Conservation (phyloP, 169 alveolate genomes). For the Besnoitia besnoiti region DNA sequence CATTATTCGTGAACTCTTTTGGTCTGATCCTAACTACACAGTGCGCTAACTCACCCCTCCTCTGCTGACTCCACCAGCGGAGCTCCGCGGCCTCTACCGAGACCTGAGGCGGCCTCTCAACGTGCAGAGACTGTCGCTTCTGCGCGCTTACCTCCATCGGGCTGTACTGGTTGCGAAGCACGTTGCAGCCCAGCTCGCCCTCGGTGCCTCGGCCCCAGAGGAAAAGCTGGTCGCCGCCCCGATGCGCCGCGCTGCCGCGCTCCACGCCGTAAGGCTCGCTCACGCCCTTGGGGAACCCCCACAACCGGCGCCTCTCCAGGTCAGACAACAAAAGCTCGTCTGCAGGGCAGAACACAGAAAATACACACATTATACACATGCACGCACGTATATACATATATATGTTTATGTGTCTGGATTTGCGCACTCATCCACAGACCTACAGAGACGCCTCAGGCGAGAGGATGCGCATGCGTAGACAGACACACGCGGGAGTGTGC, state of each 20-base stretch:
- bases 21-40: no score
- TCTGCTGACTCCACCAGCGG: no score
- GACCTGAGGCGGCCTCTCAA: background rate
- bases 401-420: no score
- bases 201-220: conserved; percentile 12
- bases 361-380: background rate
- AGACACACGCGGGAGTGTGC: no score
- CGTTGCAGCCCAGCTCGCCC: background rate
- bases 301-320: background rate
- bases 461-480: no score
- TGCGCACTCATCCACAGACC: no score
- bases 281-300: background rate
- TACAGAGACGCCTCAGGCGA: no score
- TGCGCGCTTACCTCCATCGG: background rate
- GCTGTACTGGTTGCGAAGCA: background rate
- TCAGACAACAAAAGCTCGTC: background rate
- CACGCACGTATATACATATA: background rate
- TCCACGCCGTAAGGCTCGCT: background rate
- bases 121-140: background rate
- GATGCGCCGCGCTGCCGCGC: conserved; percentile 10
- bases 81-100: no score
- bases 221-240: conserved; percentile 25
- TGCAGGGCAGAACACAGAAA: background rate
- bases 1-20: no score
- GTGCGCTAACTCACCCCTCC: no score